A percentile compares a stretch with the other conserved stretches of the same genome.
Conservation (phyloP, 2,329 filamentous ascomycete species). For the Ophiobolus disseminans region DNA sequence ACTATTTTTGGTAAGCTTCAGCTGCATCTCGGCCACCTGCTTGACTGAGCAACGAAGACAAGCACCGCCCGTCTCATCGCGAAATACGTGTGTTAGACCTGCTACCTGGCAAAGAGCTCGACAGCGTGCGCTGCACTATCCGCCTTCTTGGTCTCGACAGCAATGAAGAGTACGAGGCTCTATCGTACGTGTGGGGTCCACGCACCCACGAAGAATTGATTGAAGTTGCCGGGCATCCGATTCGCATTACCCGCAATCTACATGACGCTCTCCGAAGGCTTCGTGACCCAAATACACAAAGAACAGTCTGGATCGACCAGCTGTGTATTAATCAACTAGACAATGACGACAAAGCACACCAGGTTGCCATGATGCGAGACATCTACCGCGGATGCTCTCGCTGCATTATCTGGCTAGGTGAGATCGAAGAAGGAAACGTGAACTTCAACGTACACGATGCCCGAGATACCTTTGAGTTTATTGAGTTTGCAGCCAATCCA, state of each 20-base stretch:
- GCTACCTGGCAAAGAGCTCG: slow-evolving; percentile 7
- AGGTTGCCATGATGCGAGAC: slow-evolving; percentile 35
- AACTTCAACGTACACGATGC: slow-evolving; percentile 5
- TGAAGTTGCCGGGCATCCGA: slow-evolving; percentile 7
- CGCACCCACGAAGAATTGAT: slow-evolving; percentile 10
- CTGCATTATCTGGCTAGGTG: slow-evolving; percentile 36
- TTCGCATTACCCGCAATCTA: slow-evolving; percentile 23
- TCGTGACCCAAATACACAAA: too few species aligned
- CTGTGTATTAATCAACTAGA: slow-evolving; percentile 40
- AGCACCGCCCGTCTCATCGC: not conserved
- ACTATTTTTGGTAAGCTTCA: too few species aligned
- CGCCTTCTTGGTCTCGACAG: slow-evolving; percentile 9
- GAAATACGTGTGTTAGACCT: slow-evolving; percentile 19
- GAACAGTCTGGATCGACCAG: slow-evolving; percentile 35
- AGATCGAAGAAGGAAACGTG: slow-evolving; percentile 8
- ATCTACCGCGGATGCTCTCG: slow-evolving; percentile 29
- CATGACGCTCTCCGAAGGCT: slow-evolving; percentile 21
- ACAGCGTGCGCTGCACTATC: slow-evolving; percentile 8
- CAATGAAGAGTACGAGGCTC: slow-evolving; percentile 16
- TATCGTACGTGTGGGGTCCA: slow-evolving; percentile 33
- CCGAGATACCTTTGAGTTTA: slow-evolving; percentile 20
- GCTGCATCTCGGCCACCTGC: too few species aligned
- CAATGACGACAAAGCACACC: slow-evolving; percentile 25
- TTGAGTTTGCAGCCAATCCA: slow-evolving; percentile 10
- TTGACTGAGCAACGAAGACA: too few species aligned